Evolutionary conservation across 176 grass and related monocot genomes (phyloP).

Genomic region (Hordeum marinum): DNA sequence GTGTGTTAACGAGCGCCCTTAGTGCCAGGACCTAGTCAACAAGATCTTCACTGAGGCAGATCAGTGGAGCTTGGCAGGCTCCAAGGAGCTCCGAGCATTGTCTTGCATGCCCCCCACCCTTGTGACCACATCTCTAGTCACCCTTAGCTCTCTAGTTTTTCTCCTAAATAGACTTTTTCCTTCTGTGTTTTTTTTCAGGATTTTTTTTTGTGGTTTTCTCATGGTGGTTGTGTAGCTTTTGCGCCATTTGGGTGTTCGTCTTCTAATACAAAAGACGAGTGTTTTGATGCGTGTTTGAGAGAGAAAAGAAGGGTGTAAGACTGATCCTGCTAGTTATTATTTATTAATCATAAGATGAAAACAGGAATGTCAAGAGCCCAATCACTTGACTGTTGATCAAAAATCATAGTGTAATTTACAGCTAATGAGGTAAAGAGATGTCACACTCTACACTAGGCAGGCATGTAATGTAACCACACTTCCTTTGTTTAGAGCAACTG

Average conservation of each 20-base stretch:
- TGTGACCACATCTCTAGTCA: background rate
- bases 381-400: background rate
- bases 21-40: background rate
- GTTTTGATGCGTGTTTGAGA: background rate
- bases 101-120: background rate
- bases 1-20: background rate
- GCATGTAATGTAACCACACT: background rate
- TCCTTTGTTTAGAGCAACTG: background rate
- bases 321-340: background rate
- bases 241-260: background rate
- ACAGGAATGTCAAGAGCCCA: background rate
- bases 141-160: background rate
- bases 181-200: background rate
- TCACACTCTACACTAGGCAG: background rate
- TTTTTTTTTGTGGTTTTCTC: background rate
- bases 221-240: background rate
- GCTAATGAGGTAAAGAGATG: background rate
- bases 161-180: background rate
- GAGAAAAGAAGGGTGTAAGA: background rate
- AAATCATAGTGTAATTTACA: slow-evolving; percentile 2
- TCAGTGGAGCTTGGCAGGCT: background rate
- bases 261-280: background rate
- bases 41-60: background rate
- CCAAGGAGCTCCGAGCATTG: background rate
- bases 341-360: background rate